A percentile compares a stretch with the other conserved stretches of the same genome.
phyloP scores from a whole-genome alignment of 2,329 filamentous ascomycete genomes.

The Phialophora expanda region DNA sequence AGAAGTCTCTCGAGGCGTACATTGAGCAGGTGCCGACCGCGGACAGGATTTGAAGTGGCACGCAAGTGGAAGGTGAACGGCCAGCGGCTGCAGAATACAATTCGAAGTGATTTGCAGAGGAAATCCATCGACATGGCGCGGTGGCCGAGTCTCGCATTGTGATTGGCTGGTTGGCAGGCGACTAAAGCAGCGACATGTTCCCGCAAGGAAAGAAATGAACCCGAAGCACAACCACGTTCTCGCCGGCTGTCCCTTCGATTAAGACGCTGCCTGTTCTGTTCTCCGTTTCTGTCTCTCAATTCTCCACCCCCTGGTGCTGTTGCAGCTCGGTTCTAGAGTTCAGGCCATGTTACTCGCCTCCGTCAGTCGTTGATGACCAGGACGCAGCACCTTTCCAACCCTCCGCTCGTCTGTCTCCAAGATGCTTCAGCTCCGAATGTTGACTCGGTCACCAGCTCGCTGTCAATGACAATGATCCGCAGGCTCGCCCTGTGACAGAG shows the following conservation, averaged over 20 bases:
- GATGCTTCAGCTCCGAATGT: neutral
- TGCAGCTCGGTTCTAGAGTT: neutral
- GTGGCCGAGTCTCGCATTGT: neutral
- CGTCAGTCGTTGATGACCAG: neutral
- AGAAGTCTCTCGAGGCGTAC: constrained; percentile 8
- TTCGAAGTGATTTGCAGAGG: neutral
- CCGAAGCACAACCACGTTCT: neutral
- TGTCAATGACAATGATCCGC: no score
- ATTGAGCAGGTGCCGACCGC: constrained; percentile 8
- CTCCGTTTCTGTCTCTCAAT: neutral
- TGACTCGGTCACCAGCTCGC: no score
- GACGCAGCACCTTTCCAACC: neutral
- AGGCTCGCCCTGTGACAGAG: no score
- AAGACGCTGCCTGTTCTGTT: neutral
- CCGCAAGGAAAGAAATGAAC: neutral
- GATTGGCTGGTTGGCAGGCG: neutral
- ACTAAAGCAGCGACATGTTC: neutral
- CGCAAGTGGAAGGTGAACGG: neutral
- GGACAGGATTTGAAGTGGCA: constrained; percentile 1
- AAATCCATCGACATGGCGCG: neutral
- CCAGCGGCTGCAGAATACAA: neutral
- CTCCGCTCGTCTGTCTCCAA: neutral
- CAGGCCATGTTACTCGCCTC: neutral
- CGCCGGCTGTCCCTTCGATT: no score
- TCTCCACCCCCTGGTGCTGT: neutral